Evolutionary conservation across 2,329 filamentous ascomycete genomes (phyloP).

Genomic region (Diaporthe ilicicola): DNA sequence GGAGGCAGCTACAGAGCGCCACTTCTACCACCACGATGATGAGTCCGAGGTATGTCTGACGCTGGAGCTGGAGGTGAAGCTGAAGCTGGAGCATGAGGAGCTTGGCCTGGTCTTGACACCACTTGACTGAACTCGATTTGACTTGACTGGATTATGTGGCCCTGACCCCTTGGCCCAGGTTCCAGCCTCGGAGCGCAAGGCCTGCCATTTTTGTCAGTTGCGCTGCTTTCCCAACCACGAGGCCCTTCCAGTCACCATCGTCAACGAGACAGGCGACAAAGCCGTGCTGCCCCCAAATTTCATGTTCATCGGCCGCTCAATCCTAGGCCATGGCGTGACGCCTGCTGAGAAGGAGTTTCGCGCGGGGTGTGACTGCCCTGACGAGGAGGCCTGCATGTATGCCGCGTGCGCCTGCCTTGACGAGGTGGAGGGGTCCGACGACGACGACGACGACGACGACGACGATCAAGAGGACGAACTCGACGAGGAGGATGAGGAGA

Average conservation of each 20-base stretch:
- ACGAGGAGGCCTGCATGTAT: slow-evolving; percentile 73
- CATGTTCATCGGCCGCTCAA: slow-evolving; percentile 70
- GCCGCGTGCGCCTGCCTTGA: slow-evolving; percentile 72
- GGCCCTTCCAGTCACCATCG: slow-evolving; percentile 64
- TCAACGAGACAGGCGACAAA: slow-evolving; percentile 67
- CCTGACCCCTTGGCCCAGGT: slow-evolving; percentile 7
- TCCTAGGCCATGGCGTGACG: slow-evolving; percentile 67
- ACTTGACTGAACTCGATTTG: too few relatives aligned
- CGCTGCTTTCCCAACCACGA: slow-evolving; percentile 60
- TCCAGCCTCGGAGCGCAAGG: slow-evolving; percentile 9
- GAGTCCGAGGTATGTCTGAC: slow-evolving; percentile 38
- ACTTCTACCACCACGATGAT: slow-evolving; percentile 60
- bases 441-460: slow-evolving; percentile 61
- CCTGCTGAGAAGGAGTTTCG: slow-evolving; percentile 69
- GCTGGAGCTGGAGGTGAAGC: slow-evolving; percentile 1
- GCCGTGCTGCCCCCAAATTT: slow-evolving; percentile 69
- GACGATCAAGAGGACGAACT: slow-evolving; percentile 60
- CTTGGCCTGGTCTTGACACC: slow-evolving; percentile 34
- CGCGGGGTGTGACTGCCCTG: slow-evolving; percentile 73
- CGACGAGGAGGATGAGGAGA: slow-evolving; percentile 43
- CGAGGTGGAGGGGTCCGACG: slow-evolving; percentile 62
- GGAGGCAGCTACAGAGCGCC: slow-evolving; percentile 54
- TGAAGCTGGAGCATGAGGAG: not conserved
- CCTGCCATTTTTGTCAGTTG: slow-evolving; percentile 71
- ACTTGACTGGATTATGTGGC: not conserved